Conservation (phyloP, 495 filamentous ascomycete species). For the Xanthoparmelia taractica region DNA sequence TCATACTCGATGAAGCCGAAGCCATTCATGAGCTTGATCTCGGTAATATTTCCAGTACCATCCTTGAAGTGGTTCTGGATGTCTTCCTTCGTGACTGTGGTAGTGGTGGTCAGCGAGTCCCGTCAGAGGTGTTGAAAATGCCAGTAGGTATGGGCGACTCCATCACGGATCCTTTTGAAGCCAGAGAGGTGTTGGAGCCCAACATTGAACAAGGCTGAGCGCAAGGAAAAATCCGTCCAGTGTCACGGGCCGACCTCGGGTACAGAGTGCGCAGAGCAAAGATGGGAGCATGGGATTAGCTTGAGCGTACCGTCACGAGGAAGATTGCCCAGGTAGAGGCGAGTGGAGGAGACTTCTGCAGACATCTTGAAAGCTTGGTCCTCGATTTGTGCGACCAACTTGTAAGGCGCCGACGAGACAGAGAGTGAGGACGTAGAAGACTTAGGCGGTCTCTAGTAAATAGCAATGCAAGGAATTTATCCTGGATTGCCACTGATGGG, state of each 20-base stretch:
- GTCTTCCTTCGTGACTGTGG: slow-evolving; percentile 85
- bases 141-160: slow-evolving; percentile 6
- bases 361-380: slow-evolving; percentile 19
- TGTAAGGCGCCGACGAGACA: slow-evolving; percentile 3
- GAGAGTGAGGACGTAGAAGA: background rate
- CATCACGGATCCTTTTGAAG: slow-evolving; percentile 11
- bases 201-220: slow-evolving; percentile 5
- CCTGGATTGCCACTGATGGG: background rate
- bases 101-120: slow-evolving; percentile 30
- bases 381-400: background rate
- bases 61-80: slow-evolving; percentile 94
- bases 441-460: background rate
- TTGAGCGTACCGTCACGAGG: slow-evolving; percentile 82
- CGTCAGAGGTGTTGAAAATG: background rate
- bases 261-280: slow-evolving; percentile 7
- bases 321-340: slow-evolving; percentile 95
- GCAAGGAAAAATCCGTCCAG: slow-evolving; percentile 2
- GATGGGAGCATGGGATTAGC: slow-evolving; percentile 28
- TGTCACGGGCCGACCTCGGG: slow-evolving; percentile 8
- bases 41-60: slow-evolving; percentile 92
- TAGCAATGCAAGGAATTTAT: too few species aligned
- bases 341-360: slow-evolving; percentile 76
- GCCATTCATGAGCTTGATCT: slow-evolving; percentile 99
- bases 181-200: slow-evolving; percentile 5
- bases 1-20: slow-evolving; percentile 99